Conservation (phyloP, 208 protist genomes). For the Strigomonas oncopelti region DNA sequence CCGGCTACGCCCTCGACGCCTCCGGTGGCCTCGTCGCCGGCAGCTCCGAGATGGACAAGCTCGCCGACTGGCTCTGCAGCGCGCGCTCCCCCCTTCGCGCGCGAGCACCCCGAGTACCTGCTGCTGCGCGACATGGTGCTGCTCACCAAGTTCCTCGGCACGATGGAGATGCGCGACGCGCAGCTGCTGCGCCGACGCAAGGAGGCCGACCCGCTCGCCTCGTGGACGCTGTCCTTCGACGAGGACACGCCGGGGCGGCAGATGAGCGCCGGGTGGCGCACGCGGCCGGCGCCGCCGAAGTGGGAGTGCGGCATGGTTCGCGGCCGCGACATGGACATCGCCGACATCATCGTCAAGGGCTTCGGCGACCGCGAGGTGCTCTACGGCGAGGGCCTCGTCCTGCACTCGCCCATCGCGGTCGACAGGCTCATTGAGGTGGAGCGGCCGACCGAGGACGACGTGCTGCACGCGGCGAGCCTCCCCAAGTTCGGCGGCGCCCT, state of each 20-base stretch:
- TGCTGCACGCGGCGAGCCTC: constrained; percentile 70
- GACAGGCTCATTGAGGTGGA: constrained; percentile 44
- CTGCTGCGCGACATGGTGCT: constrained; percentile 69
- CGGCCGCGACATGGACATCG: constrained; percentile 75
- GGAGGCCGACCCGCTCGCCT: constrained; percentile 50
- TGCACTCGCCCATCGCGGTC: constrained; percentile 77
- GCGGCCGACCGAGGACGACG: constrained; percentile 80
- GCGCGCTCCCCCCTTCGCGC: constrained; percentile 43
- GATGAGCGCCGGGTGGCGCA: constrained; percentile 77
- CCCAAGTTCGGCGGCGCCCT: constrained; percentile 76
- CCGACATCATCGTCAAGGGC: constrained; percentile 65
- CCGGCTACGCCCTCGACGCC: constrained; percentile 55
- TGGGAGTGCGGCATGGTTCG: constrained; percentile 80
- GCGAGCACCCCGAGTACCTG: constrained; percentile 59
- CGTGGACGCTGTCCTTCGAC: constrained; percentile 79
- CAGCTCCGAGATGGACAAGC: constrained; percentile 67
- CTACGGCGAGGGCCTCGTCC: constrained; percentile 69
- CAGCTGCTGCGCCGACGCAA: constrained; percentile 62
- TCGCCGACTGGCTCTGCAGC: constrained; percentile 73
- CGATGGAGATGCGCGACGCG: constrained; percentile 77
- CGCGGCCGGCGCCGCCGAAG: constrained; percentile 28
- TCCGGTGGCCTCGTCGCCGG: constrained; percentile 24
- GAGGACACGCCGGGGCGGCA: constrained; percentile 61
- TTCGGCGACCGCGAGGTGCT: constrained; percentile 74
- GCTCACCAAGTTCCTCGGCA: constrained; percentile 70